These are phyloP conservation scores for Uronychia setigera DNA, from an alignment of 73 alveolate species.

Conservation along the genomic window DNA sequence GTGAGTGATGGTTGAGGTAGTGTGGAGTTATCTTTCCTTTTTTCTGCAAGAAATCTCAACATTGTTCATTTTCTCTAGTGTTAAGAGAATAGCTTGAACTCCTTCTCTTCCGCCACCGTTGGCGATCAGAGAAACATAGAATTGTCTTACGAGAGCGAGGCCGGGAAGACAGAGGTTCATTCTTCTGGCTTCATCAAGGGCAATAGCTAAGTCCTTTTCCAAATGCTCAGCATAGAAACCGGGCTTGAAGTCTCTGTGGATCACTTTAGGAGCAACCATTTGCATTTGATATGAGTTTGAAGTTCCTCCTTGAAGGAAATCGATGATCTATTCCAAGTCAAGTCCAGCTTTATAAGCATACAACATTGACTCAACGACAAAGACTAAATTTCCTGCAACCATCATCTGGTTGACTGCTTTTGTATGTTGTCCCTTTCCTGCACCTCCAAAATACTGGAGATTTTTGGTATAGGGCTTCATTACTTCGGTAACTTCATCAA, in stretches of 20 bases:
- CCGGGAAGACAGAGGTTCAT: constrained; percentile 87
- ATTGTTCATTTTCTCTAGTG: constrained; percentile 74
- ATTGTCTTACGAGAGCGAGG: constrained; percentile 69
- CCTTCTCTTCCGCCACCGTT: constrained; percentile 82
- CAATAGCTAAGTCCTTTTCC: constrained; percentile 86
- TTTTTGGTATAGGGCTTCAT: constrained; percentile 73
- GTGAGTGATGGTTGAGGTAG: constrained; percentile 4
- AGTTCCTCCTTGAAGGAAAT: constrained; percentile 79
- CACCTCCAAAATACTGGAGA: constrained; percentile 77
- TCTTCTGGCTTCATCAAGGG: constrained; percentile 84
- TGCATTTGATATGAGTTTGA: constrained; percentile 78
- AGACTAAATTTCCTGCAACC: constrained; percentile 86
- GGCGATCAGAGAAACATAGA: constrained; percentile 80
- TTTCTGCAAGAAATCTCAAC: constrained; percentile 13
- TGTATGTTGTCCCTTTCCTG: constrained; percentile 90
- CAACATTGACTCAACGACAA: constrained; percentile 81
- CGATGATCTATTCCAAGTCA: constrained; percentile 69
- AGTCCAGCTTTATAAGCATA: constrained; percentile 89
- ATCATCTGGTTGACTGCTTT: constrained; percentile 84
- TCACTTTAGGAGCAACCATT: constrained; percentile 80
- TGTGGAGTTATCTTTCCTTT: neutral
- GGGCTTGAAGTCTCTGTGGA: constrained; percentile 87
- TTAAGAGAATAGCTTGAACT: constrained; percentile 75
- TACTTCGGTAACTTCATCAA: constrained; percentile 48
- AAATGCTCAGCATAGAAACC: constrained; percentile 93